Evolutionary conservation across 495 filamentous ascomycete genomes (phyloP).

Genomic region (Daldinia bambusicola): DNA sequence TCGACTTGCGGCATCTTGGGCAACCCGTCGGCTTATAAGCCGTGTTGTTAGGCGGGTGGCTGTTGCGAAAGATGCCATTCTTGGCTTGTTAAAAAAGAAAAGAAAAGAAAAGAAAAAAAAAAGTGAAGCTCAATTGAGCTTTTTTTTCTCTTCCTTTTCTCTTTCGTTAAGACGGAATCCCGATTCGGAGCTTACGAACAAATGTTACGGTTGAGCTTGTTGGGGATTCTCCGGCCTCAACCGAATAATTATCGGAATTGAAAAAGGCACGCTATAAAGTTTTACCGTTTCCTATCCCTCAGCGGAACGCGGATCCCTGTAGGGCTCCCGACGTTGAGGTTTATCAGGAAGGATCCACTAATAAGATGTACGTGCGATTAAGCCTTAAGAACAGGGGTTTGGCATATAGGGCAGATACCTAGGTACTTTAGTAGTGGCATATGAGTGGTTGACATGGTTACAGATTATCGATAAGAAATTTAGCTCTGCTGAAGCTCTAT

Average conservation of each 20-base stretch:
- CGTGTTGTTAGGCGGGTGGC: constrained; percentile 62
- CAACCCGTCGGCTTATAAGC: constrained; percentile 58
- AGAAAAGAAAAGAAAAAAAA: constrained; percentile 25
- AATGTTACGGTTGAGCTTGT: constrained; percentile 40
- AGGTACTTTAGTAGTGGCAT: not conserved
- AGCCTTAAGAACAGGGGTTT: not conserved
- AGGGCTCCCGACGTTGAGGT: not conserved
- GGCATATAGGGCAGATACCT: no score
- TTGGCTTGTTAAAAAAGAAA: constrained; percentile 37
- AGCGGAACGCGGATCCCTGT: not conserved
- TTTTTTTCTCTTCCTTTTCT: constrained; percentile 6
- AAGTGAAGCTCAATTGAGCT: constrained; percentile 52
- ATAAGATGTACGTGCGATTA: not conserved
- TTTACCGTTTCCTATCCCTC: constrained; percentile 28
- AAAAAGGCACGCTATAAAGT: constrained; percentile 40
- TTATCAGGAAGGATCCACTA: not conserved
- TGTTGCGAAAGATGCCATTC: constrained; percentile 64
- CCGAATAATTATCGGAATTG: constrained; percentile 39
- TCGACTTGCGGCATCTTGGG: constrained; percentile 61
- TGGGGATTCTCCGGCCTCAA: constrained; percentile 48
- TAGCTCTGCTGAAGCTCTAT: not conserved
- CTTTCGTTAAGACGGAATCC: constrained; percentile 9
- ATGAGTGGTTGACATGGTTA: not conserved
- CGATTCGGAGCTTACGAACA: constrained; percentile 44
- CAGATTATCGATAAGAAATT: constrained; percentile 32